Base-by-base conservation (phyloP, 371 early-diverging fungal species). In the Actinomortierella wolfii region DNA sequence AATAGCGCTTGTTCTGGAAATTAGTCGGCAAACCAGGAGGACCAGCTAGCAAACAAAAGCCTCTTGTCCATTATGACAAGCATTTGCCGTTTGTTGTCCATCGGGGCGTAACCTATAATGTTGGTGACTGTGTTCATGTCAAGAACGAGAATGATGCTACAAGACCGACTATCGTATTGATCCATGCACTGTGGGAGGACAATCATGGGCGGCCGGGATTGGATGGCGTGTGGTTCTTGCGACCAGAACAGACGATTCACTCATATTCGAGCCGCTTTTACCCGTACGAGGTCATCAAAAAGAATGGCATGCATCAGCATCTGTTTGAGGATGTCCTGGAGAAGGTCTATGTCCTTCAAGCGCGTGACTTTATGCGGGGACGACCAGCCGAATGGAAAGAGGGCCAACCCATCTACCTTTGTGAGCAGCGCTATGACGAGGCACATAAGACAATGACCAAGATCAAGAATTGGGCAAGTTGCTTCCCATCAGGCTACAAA, bases 61-160 rank as follows among this genome's bases (percentile, higher is more conserved):
- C 46, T 9, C 34, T 56, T 0, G 29, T 62, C 50, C 66, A 56
- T 40, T 67, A 73, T 24, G 60, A 40, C 18, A 59, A 56, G 44
- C 67, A 73, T 23, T 24, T 73, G 40, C 26, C 51, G 11, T 39
- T 62, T 21, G 54, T 73, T 21, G 56, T 50, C 2, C 59, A 59
- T 13, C 39, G 44, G 1, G 73, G 73, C 18, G 55, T 48, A 7
- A 48, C 48, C 2, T 73, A 56, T 21, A 56, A 23, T 39, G 58
- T 66, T 24, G 71, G 71, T 65, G 73, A 73, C 25, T 73, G 66
- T 56, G 67, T 67, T 11, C 73, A 73, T 41, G 53, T 73, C n/a
- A 58, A 51, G 39, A 66, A 73, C 34, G 67, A 62, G 7, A 54
- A 47, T 14, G 66, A 67, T 20, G 66, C 67, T 5, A 56, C 67